Conservation (phyloP, 2,329 filamentous ascomycete genomes). For the Penicillium sp. region DNA sequence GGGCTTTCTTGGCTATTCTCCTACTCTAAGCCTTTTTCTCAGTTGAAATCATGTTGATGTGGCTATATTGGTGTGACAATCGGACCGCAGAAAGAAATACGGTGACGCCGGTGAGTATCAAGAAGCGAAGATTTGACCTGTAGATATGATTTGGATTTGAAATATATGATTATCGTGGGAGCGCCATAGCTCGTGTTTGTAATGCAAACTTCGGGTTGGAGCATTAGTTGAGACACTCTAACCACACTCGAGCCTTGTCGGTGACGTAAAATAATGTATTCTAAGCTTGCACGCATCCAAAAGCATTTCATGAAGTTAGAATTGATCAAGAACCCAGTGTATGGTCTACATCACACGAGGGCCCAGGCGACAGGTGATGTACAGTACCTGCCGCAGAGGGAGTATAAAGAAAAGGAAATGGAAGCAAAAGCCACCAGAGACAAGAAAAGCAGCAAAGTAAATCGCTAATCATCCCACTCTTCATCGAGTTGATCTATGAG, state of each 20-base stretch:
- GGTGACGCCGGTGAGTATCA: not conserved
- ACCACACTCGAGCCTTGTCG: too few relatives aligned
- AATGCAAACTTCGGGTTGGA: too few relatives aligned
- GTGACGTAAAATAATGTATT: too few relatives aligned
- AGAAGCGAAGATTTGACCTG: not conserved
- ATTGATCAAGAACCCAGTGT: not conserved
- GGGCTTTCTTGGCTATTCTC: too few relatives aligned
- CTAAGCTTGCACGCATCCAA: not conserved
- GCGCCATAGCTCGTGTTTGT: too few relatives aligned
- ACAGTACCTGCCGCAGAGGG: not conserved
- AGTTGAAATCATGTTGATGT: not conserved
- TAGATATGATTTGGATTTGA: not conserved
- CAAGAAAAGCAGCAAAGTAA: not conserved
- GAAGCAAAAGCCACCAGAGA: conserved; percentile 4
- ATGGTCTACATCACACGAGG: not conserved
- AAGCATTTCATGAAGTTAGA: not conserved
- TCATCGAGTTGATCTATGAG: conserved; percentile 95
- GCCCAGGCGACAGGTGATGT: not conserved
- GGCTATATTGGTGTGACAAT: not conserved
- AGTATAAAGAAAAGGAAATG: not conserved
- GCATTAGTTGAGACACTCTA: too few relatives aligned
- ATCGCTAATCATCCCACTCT: conserved; percentile 78
- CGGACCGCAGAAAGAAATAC: not conserved
- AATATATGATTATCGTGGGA: too few relatives aligned
- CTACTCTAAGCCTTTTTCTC: too few relatives aligned